Evolutionary conservation across 495 filamentous ascomycete species (phyloP).

Genomic region (Opeltia flavorubescens): DNA sequence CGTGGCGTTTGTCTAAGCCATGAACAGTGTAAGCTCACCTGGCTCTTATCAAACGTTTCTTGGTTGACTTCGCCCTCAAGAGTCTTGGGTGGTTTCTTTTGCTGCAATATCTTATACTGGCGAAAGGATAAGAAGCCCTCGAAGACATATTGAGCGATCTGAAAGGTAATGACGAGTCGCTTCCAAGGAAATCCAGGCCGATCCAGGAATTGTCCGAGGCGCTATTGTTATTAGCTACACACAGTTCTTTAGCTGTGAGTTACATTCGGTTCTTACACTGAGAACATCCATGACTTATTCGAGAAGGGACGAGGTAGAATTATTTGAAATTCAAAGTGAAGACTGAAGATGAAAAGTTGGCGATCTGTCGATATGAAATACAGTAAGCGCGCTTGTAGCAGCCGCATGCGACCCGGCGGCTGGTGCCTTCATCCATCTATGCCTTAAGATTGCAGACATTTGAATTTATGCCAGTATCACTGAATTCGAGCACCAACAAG

Average conservation of each 20-base stretch:
- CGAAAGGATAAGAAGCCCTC: slow-evolving; percentile 74
- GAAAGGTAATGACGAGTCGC: slow-evolving; percentile 85
- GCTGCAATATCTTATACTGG: slow-evolving; percentile 73
- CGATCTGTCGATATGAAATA: too few species aligned
- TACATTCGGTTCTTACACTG: not conserved
- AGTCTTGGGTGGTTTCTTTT: slow-evolving; percentile 66
- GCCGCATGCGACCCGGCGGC: too few species aligned
- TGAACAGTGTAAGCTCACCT: slow-evolving; percentile 33
- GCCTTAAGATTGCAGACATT: too few species aligned
- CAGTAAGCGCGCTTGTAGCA: too few species aligned
- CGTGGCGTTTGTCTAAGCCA: not conserved
- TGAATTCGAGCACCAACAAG: too few species aligned
- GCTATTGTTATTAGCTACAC: slow-evolving; percentile 32
- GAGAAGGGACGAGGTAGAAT: too few species aligned
- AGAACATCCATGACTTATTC: not conserved
- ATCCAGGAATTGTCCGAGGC: slow-evolving; percentile 76
- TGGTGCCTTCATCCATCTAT: too few species aligned
- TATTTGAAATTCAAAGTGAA: too few species aligned
- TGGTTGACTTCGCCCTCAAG: slow-evolving; percentile 75
- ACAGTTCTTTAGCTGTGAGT: too few species aligned
- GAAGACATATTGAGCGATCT: slow-evolving; percentile 72
- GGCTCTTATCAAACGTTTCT: slow-evolving; percentile 86
- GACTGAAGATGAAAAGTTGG: too few species aligned
- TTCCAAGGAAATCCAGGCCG: slow-evolving; percentile 94
- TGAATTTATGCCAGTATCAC: too few species aligned